Percentiles rank a stretch among this genome's conserved stretches.
These are phyloP conservation scores for Didymella pomorum DNA, from an alignment of 2,329 filamentous ascomycete species.

Conservation along the genomic window DNA sequence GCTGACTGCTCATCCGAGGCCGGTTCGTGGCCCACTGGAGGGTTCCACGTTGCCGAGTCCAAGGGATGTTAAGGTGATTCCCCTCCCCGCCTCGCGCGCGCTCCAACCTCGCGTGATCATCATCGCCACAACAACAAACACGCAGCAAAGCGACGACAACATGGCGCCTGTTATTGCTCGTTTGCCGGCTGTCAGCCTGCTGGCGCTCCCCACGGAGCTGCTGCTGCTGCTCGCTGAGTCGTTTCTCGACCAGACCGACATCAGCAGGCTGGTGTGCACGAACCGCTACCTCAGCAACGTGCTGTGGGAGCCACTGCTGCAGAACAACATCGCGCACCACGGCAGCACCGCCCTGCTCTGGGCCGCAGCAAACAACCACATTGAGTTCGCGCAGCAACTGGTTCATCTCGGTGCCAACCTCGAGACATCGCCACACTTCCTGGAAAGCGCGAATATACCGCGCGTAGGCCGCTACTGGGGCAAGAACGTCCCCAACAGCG, in stretches of 20 bases:
- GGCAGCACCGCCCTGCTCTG: conserved; percentile 22
- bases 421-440: conserved; percentile 19
- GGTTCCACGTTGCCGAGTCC: conserved; percentile 17
- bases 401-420: conserved; percentile 20
- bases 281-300: conserved; percentile 21
- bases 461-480: conserved; percentile 23
- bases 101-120: neutral
- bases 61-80: neutral
- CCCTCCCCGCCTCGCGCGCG: conserved; percentile 4
- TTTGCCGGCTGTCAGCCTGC: conserved; percentile 4
- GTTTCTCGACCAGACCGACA: conserved; percentile 22
- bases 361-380: conserved; percentile 24
- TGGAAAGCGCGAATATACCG: conserved; percentile 12
- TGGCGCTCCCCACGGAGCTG: conserved; percentile 19
- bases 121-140: conserved; percentile 9
- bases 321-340: conserved; percentile 20
- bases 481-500: conserved; percentile 19
- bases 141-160: conserved; percentile 3
- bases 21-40: conserved; percentile 10
- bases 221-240: conserved; percentile 21
- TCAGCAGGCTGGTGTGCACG: conserved; percentile 22
- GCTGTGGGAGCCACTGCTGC: conserved; percentile 18
- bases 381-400: conserved; percentile 9
- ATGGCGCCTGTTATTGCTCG: neutral
- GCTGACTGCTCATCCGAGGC: conserved; percentile 20